Conservation (phyloP, 2,329 filamentous ascomycete species). For the Pyricularia pennisetigena region DNA sequence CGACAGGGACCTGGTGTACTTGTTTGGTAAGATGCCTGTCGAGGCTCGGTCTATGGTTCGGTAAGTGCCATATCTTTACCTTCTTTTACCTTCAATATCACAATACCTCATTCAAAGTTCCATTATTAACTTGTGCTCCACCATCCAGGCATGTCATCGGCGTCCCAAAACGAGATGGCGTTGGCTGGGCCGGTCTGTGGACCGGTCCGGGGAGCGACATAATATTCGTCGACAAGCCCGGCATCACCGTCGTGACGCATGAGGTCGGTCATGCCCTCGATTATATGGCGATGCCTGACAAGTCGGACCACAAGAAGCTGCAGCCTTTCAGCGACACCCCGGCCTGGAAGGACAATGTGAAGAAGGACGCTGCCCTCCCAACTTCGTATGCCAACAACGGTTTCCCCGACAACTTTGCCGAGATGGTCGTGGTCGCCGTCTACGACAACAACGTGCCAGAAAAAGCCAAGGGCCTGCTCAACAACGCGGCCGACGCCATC, state of each 20-base stretch:
- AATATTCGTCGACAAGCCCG: conserved; percentile 1
- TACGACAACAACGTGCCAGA: not conserved
- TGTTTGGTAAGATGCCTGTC: conserved; percentile 2
- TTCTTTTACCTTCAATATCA: not conserved
- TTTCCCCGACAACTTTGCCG: conserved; percentile 3
- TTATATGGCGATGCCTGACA: not conserved
- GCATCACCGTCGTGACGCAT: not conserved
- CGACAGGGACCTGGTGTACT: not conserved
- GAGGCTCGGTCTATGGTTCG: not conserved
- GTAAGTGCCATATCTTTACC: not conserved
- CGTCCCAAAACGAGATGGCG: not conserved
- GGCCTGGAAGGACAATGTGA: not conserved
- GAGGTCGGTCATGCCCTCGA: conserved; percentile 2
- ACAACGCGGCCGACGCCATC: not conserved
- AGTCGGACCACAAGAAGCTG: not conserved
- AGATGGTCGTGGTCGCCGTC: conserved; percentile 1
- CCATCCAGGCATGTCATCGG: not conserved
- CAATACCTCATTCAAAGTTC: not conserved
- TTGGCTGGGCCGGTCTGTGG: conserved; percentile 4
- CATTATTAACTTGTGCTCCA: not conserved
- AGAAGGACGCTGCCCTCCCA: not conserved
- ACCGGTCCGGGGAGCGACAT: conserved; percentile 2
- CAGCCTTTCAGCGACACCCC: not conserved
- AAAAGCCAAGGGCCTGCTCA: not conserved
- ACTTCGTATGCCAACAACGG: not conserved